phyloP scores from a whole-genome alignment of 2,329 filamentous ascomycete genomes.

The Colletotrichum lentis region DNA sequence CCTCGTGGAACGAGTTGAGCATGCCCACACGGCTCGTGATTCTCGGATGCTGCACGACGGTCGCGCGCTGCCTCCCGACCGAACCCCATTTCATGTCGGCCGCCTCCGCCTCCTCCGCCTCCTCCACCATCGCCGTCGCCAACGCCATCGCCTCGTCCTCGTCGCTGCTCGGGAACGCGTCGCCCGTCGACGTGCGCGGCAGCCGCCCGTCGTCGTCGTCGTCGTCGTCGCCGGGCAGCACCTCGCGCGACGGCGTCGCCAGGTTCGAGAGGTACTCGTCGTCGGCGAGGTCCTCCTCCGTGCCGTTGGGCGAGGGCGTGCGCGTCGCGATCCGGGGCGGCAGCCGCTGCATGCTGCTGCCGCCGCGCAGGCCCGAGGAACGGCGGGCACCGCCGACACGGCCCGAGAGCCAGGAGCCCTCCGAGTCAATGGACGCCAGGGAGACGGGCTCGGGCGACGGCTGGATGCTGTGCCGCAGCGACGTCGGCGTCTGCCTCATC shows the following conservation, averaged over 20 bases:
- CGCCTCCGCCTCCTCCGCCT: slow-evolving; percentile 56
- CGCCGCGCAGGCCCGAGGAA: slow-evolving; percentile 55
- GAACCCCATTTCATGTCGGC: slow-evolving; percentile 62
- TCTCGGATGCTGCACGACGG: slow-evolving; percentile 42
- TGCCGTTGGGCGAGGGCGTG: slow-evolving; percentile 50
- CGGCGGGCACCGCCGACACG: slow-evolving; percentile 63
- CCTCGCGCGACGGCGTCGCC: slow-evolving; percentile 33
- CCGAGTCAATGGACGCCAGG: slow-evolving; percentile 91
- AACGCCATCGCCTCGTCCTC: slow-evolving; percentile 59
- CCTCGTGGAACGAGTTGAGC: slow-evolving; percentile 54
- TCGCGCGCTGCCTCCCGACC: slow-evolving; percentile 55
- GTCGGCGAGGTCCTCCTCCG: slow-evolving; percentile 74
- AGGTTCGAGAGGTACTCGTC: slow-evolving; percentile 74
- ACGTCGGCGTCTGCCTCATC: slow-evolving; percentile 57
- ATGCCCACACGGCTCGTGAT: slow-evolving; percentile 64
- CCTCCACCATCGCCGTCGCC: too few relatives aligned
- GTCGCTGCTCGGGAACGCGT: slow-evolving; percentile 66
- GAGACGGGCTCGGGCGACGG: slow-evolving; percentile 74
- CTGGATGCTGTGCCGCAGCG: slow-evolving; percentile 50
- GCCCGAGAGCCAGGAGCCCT: slow-evolving; percentile 94
- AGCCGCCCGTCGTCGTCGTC: slow-evolving; percentile 40
- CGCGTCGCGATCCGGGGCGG: slow-evolving; percentile 39
- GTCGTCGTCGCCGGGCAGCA: slow-evolving; percentile 40
- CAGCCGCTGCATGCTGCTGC: slow-evolving; percentile 49
- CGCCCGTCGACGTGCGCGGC: slow-evolving; percentile 55